These are phyloP conservation scores for Canna indica DNA, from an alignment of 176 grass and related monocot genomes.

Conservation along the genomic window DNA sequence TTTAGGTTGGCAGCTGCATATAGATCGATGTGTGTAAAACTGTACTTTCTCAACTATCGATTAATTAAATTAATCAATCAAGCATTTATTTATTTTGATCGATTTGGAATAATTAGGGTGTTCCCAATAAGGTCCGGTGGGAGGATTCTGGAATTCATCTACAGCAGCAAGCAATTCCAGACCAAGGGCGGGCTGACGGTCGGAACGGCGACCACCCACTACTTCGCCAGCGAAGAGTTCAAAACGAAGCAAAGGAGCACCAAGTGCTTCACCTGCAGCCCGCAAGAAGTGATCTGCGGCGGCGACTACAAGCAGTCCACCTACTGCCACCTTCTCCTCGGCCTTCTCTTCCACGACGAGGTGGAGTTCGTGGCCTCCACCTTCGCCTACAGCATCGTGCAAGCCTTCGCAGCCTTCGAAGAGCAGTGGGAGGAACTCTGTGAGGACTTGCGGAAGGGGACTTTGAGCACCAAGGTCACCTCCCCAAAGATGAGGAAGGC, in stretches of 20 bases:
- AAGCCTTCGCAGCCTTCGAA: slow-evolving; percentile 13
- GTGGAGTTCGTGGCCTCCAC: slow-evolving; percentile 24
- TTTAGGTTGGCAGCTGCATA: slow-evolving; percentile 19
- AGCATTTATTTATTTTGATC: too few species aligned
- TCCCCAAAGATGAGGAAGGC: slow-evolving; percentile 12
- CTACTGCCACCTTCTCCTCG: slow-evolving; percentile 29
- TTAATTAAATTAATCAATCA: too few species aligned
- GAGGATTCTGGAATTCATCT: slow-evolving; percentile 24
- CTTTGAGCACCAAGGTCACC: neutral
- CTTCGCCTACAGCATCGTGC: slow-evolving; percentile 26
- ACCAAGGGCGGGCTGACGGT: slow-evolving; percentile 5
- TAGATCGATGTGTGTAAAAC: slow-evolving; percentile 15
- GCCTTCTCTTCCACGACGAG: slow-evolving; percentile 12
- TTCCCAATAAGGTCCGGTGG: slow-evolving; percentile 12
- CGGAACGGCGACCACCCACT: slow-evolving; percentile 22
- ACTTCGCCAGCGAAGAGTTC: slow-evolving; percentile 28
- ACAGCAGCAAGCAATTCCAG: slow-evolving; percentile 28
- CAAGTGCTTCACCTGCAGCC: slow-evolving; percentile 22
- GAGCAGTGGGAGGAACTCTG: slow-evolving; percentile 26
- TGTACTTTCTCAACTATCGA: too few species aligned
- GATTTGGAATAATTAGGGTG: neutral
- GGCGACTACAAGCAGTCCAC: slow-evolving; percentile 24
- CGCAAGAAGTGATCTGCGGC: slow-evolving; percentile 14
- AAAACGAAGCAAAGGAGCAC: slow-evolving; percentile 12
- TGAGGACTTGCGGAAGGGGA: slow-evolving; percentile 10